These are phyloP conservation scores for Malus hybrid DNA, from an alignment of 331 rosid species.

Conservation along the genomic window DNA sequence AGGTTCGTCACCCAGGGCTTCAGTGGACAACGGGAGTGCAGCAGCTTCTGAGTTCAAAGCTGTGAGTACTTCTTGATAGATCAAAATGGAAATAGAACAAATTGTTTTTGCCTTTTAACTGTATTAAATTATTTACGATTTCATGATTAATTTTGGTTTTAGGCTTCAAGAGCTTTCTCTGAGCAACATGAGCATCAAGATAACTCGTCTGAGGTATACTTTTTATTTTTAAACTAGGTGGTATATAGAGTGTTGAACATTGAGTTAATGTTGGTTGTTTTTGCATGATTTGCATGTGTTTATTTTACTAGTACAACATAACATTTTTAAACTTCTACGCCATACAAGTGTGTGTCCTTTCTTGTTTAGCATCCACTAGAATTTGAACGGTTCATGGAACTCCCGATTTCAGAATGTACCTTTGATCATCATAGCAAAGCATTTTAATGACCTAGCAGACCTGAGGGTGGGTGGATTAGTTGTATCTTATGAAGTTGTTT, in stretches of 20 bases:
- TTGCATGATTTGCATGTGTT: not conserved
- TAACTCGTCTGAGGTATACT: constrained; percentile 51
- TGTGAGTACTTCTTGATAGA: constrained; percentile 38
- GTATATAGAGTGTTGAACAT: not conserved
- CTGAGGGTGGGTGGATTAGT: not conserved
- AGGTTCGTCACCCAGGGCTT: constrained; percentile 79
- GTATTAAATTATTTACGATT: constrained; percentile 7
- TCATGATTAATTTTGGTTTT: constrained; percentile 8
- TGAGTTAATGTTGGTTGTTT: not conserved
- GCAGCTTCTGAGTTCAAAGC: constrained; percentile 41
- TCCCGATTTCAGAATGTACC: not conserved
- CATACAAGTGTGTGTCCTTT: not conserved
- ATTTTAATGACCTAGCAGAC: not conserved
- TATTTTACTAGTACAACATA: not conserved
- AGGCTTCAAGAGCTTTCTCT: constrained; percentile 53
- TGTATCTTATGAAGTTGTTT: not conserved
- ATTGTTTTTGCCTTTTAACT: not conserved
- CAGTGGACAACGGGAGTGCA: constrained; percentile 66
- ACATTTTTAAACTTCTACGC: not conserved
- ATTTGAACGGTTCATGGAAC: not conserved
- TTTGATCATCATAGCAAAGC: not conserved
- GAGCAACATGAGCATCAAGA: constrained; percentile 52
- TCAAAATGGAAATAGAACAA: not conserved
- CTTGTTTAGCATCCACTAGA: not conserved
- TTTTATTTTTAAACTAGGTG: not conserved